Conservation (phyloP, 345 rosid genomes). For the Lepidium africanum region DNA sequence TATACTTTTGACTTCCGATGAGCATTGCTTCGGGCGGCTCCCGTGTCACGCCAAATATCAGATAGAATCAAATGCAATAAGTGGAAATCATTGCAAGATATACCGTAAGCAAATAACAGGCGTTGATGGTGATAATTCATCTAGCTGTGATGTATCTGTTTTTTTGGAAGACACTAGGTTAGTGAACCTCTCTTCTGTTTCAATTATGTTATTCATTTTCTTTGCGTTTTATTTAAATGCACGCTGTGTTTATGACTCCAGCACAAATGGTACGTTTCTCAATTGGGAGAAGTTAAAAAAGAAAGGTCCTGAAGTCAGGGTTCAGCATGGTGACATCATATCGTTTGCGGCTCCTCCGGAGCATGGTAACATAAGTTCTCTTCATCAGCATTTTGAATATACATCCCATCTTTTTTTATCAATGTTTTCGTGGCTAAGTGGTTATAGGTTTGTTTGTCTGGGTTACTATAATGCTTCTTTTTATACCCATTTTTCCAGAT, state of each 20-base stretch:
- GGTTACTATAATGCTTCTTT: not conserved
- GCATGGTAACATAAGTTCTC: constrained; percentile 45
- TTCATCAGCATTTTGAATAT: not conserved
- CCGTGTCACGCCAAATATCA: constrained; percentile 53
- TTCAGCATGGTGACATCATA: constrained; percentile 80
- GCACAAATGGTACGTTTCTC: constrained; percentile 82
- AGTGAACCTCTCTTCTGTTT: not conserved
- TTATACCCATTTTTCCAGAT: not conserved
- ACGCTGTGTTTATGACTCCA: constrained; percentile 10
- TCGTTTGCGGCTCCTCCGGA: constrained; percentile 84
- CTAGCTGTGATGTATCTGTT: constrained; percentile 31
- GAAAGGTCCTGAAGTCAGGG: constrained; percentile 47
- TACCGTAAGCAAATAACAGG: constrained; percentile 35
- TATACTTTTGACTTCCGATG: constrained; percentile 60
- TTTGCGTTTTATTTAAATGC: not conserved
- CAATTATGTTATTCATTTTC: not conserved
- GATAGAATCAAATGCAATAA: constrained; percentile 61
- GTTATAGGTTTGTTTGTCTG: not conserved
- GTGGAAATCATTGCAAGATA: constrained; percentile 80
- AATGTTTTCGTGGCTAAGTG: not conserved
- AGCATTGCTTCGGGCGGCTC: constrained; percentile 66
- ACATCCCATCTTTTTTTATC: not conserved
- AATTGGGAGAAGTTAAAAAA: constrained; percentile 77
- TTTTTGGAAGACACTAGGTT: constrained; percentile 83
- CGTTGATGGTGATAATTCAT: constrained; percentile 26